These are phyloP conservation scores for Glycine soja DNA, from an alignment of 306 rosid genomes.

Conservation along the genomic window DNA sequence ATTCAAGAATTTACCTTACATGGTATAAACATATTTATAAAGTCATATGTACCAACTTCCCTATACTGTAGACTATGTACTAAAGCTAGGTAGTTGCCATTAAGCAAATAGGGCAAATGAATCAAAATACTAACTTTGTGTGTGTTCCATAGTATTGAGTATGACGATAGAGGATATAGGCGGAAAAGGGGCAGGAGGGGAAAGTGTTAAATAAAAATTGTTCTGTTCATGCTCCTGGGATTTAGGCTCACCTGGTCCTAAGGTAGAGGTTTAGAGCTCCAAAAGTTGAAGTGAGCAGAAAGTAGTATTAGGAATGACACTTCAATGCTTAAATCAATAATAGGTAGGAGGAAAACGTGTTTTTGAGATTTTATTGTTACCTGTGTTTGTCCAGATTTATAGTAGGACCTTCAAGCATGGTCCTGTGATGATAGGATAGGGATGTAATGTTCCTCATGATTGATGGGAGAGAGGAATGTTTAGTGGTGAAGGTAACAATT, in stretches of 20 bases:
- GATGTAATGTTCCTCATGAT: background rate
- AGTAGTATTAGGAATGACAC: background rate
- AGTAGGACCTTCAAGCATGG: no score
- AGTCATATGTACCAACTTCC: background rate
- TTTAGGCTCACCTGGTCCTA: background rate
- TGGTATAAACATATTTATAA: background rate
- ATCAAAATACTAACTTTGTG: background rate
- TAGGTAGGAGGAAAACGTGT: background rate
- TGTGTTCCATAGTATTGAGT: background rate
- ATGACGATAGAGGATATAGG: background rate
- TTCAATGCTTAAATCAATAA: no score
- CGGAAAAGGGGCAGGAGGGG: background rate
- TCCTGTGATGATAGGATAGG: background rate
- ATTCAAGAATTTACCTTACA: background rate
- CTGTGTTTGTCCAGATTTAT: background rate
- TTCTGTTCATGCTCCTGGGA: background rate
- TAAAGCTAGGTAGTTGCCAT: background rate
- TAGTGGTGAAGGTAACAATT: background rate
- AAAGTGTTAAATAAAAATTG: background rate
- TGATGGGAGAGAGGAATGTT: background rate
- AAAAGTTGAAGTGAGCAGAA: background rate
- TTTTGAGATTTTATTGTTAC: no score
- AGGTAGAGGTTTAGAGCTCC: background rate
- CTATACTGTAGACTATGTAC: background rate
- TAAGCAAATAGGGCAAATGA: background rate